phyloP scores from a whole-genome alignment of 352 stramenopile genomes.

The Nothophytophthora sp. region DNA sequence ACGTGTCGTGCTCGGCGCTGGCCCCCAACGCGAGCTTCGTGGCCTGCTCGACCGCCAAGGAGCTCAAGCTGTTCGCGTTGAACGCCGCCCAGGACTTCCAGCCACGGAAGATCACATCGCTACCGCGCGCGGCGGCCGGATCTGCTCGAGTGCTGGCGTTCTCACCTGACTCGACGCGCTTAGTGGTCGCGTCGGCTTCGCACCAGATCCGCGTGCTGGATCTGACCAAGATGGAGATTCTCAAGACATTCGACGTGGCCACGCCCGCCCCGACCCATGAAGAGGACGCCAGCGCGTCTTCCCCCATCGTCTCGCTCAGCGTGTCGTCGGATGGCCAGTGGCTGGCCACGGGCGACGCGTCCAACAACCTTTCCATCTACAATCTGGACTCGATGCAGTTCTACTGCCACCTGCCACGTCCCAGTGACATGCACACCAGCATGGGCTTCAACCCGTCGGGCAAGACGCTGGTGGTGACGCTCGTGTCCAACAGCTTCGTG shows the following conservation, averaged over 20 bases:
- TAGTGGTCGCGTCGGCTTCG: constrained; percentile 65
- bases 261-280: constrained; percentile 4
- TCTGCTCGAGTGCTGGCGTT: constrained; percentile 71
- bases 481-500: constrained; percentile 85
- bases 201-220: constrained; percentile 78
- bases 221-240: constrained; percentile 64
- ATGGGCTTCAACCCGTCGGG: constrained; percentile 77
- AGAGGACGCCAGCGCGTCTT: constrained; percentile 18
- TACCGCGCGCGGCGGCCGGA: constrained; percentile 35
- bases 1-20: constrained; percentile 85
- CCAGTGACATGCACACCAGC: constrained; percentile 76
- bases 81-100: constrained; percentile 41
- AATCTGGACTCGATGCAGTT: constrained; percentile 89
- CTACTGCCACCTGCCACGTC: constrained; percentile 64
- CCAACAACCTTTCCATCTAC: constrained; percentile 78
- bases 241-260: constrained; percentile 72
- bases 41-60: constrained; percentile 81
- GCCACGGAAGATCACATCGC: constrained; percentile 56
- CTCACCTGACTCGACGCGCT: constrained; percentile 75
- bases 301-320: constrained; percentile 67
- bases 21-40: constrained; percentile 86
- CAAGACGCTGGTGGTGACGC: constrained; percentile 77
- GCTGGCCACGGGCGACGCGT: constrained; percentile 66
- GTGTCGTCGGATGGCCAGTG: constrained; percentile 82
- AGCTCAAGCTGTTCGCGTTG: constrained; percentile 90